phyloP scores from a whole-genome alignment of 2,329 filamentous ascomycete genomes.

The Cytospora leucostoma region DNA sequence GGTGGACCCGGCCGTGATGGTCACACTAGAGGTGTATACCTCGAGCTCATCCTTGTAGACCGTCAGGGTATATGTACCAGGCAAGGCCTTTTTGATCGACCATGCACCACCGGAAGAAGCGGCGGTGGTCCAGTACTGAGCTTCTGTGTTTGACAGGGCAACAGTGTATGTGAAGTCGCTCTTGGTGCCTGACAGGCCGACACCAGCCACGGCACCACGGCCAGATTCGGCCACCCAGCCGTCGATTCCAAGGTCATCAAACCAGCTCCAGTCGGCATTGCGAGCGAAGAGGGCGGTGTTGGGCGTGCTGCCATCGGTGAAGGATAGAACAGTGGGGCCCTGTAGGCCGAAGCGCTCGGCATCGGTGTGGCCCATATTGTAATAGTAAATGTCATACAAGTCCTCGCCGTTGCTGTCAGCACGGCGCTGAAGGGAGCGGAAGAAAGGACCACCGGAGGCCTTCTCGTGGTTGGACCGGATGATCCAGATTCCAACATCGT shows the following conservation, averaged over 20 bases:
- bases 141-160: constrained; percentile 38
- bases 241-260: constrained; percentile 36
- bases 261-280: constrained; percentile 40
- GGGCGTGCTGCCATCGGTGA: constrained; percentile 41
- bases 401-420: constrained; percentile 41
- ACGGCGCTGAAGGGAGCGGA: constrained; percentile 42
- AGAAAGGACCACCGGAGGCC: constrained; percentile 43
- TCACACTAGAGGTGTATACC: constrained; percentile 34
- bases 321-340: constrained; percentile 43
- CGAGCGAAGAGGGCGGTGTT: constrained; percentile 40
- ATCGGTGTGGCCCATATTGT: constrained; percentile 47
- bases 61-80: constrained; percentile 38
- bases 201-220: constrained; percentile 36
- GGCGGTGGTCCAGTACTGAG: constrained; percentile 41
- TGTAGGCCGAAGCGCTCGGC: constrained; percentile 44
- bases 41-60: constrained; percentile 40
- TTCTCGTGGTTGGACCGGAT: constrained; percentile 45
- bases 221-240: constrained; percentile 37
- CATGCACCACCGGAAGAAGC: constrained; percentile 34
- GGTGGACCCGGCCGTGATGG: constrained; percentile 35
- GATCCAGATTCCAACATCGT: constrained; percentile 41
- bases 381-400: constrained; percentile 46
- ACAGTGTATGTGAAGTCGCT: constrained; percentile 42
- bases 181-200: constrained; percentile 42
- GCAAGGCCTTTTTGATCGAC: constrained; percentile 36